Percentiles rank a stretch among this genome's conserved stretches.
phyloP scores from a whole-genome alignment of 1,284 basidiomycete genomes.

The Thecaphora thlaspeos region DNA sequence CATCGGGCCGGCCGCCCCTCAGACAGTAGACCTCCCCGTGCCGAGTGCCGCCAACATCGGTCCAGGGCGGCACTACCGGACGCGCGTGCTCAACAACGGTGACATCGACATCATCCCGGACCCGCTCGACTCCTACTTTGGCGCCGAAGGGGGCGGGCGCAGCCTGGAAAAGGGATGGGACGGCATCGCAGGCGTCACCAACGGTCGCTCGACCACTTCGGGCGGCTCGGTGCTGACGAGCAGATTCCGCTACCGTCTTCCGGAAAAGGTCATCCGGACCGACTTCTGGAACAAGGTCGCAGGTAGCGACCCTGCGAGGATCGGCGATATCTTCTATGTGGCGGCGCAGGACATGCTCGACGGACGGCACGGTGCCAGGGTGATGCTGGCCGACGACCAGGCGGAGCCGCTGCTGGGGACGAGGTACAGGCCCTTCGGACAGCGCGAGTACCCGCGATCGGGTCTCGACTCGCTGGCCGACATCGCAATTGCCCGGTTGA shows the following conservation, averaged over 20 bases:
- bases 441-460: slow-evolving; percentile 14
- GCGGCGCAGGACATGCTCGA: slow-evolving; percentile 17
- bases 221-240: slow-evolving; percentile 60
- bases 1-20: slow-evolving; percentile 19
- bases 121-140: slow-evolving; percentile 53
- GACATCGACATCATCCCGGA: slow-evolving; percentile 80
- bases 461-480: slow-evolving; percentile 33
- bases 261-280: slow-evolving; percentile 83
- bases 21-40: slow-evolving; percentile 31
- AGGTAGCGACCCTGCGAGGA: slow-evolving; percentile 18
- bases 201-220: slow-evolving; percentile 10
- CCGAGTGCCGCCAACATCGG: slow-evolving; percentile 55
- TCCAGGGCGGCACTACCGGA: slow-evolving; percentile 67
- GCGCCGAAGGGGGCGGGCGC: slow-evolving; percentile 19
- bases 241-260: slow-evolving; percentile 79
- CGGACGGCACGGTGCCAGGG: slow-evolving; percentile 5
- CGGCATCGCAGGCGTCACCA: slow-evolving; percentile 58
- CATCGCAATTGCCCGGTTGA: slow-evolving; percentile 20
- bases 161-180: slow-evolving; percentile 32
- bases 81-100: slow-evolving; percentile 79
- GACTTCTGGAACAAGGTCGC: slow-evolving; percentile 76
- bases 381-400: slow-evolving; percentile 13
- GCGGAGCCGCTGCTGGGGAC: slow-evolving; percentile 1
- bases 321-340: slow-evolving; percentile 29
- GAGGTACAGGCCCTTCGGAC: slow-evolving; percentile 27